These are phyloP conservation scores for Trichoderma lentiforme DNA, from an alignment of 2,329 filamentous ascomycete genomes.

Conservation along the genomic window DNA sequence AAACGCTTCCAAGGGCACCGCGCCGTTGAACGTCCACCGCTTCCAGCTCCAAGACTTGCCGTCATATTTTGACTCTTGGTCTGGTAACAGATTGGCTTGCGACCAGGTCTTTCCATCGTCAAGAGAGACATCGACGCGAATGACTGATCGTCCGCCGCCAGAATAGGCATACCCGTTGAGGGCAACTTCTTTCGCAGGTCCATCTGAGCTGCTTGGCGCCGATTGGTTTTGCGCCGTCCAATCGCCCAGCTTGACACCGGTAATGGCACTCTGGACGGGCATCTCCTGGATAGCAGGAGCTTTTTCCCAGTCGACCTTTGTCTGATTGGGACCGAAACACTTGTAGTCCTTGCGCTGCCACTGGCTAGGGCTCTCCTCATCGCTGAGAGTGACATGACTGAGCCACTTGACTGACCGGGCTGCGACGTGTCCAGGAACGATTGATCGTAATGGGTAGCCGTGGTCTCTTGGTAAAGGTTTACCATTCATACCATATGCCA, in stretches of 20 bases:
- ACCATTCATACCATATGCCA: slow-evolving; percentile 68
- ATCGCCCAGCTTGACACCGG: slow-evolving; percentile 43
- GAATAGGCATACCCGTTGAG: slow-evolving; percentile 65
- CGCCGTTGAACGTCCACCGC: slow-evolving; percentile 56
- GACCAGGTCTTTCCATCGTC: slow-evolving; percentile 63
- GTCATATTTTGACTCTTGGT: slow-evolving; percentile 39
- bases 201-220: neutral
- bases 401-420: slow-evolving; percentile 69
- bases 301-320: slow-evolving; percentile 58
- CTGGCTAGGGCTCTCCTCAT: slow-evolving; percentile 63
- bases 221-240: slow-evolving; percentile 24
- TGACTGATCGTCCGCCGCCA: slow-evolving; percentile 62
- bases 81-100: slow-evolving; percentile 57
- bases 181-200: slow-evolving; percentile 30
- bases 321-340: slow-evolving; percentile 62
- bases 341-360: slow-evolving; percentile 69
- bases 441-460: slow-evolving; percentile 59
- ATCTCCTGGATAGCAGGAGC: slow-evolving; percentile 65
- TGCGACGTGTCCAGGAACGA: slow-evolving; percentile 64
- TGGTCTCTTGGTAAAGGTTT: slow-evolving; percentile 60
- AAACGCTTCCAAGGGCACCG: slow-evolving; percentile 38
- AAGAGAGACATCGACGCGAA: slow-evolving; percentile 64
- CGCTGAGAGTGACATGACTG: slow-evolving; percentile 58
- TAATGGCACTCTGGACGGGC: slow-evolving; percentile 66
- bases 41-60: slow-evolving; percentile 61